Conservation (phyloP, 768 basidiomycete genomes). For the Lentinula guzmanii region DNA sequence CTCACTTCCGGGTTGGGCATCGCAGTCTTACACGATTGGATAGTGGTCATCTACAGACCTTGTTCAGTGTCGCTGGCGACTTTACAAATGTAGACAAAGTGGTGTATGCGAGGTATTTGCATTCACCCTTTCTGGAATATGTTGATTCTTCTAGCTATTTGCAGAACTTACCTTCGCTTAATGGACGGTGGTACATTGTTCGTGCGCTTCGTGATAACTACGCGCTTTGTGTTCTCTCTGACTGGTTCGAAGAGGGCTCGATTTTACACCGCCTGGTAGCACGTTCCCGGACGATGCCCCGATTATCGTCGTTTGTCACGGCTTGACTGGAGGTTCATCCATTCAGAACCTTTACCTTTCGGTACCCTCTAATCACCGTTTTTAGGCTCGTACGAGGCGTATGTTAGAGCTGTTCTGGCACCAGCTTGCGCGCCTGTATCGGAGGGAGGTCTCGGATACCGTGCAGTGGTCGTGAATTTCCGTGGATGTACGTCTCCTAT, state of each 20-base stretch:
- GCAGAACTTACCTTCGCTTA: slow-evolving; percentile 26
- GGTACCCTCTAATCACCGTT: neutral
- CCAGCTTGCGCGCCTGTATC: slow-evolving; percentile 64
- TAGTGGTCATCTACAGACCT: slow-evolving; percentile 32
- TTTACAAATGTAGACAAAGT: slow-evolving; percentile 29
- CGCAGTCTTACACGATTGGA: neutral
- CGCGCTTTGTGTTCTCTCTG: neutral
- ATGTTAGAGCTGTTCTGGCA: slow-evolving; percentile 77
- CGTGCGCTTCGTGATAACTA: slow-evolving; percentile 5
- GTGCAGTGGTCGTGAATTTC: slow-evolving; percentile 89
- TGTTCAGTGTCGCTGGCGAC: slow-evolving; percentile 27
- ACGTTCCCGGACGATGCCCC: slow-evolving; percentile 6
- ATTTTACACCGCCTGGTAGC: slow-evolving; percentile 24
- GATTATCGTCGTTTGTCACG: slow-evolving; percentile 24
- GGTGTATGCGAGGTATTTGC: slow-evolving; percentile 26
- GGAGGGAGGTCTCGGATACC: slow-evolving; percentile 85
- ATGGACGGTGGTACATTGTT: slow-evolving; percentile 35
- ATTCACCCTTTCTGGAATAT: neutral
- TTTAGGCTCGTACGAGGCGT: slow-evolving; percentile 82
- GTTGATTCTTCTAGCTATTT: neutral
- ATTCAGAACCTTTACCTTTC: neutral
- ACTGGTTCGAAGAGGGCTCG: slow-evolving; percentile 24
- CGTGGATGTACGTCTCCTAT: slow-evolving; percentile 67
- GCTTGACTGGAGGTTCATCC: slow-evolving; percentile 10
- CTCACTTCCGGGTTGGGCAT: slow-evolving; percentile 8